A percentile compares a stretch with the other conserved stretches of the same genome.
Conservation (phyloP, 2,329 filamentous ascomycete genomes). For the Stachybotrys elegans region DNA sequence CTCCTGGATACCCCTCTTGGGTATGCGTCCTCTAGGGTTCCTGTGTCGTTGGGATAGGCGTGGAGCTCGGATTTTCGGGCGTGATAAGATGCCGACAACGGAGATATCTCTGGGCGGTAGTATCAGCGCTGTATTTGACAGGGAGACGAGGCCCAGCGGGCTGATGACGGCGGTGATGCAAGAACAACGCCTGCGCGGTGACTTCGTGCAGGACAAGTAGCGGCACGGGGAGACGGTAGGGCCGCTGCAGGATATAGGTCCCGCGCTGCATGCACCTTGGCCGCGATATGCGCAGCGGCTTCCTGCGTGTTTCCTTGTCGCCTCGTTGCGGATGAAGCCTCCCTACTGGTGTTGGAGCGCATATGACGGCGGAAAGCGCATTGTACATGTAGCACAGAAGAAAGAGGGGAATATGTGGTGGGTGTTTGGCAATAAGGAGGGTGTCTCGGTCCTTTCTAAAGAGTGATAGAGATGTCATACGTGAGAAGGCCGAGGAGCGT, state of each 20-base stretch:
- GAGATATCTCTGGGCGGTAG: neutral
- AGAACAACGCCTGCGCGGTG: no score
- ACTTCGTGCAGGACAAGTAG: neutral
- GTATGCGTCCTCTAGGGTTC: no score
- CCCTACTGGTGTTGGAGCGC: neutral
- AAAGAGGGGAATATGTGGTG: neutral
- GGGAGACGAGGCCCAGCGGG: neutral
- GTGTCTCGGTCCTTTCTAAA: neutral
- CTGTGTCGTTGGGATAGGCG: neutral
- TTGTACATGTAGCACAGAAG: neutral
- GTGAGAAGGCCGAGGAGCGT: neutral
- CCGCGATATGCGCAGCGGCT: neutral
- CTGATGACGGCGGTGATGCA: neutral
- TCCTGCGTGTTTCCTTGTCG: no score
- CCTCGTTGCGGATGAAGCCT: neutral
- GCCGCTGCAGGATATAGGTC: neutral
- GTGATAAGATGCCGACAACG: slow-evolving; percentile 1
- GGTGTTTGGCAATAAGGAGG: neutral
- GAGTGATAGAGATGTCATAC: neutral
- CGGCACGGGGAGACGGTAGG: neutral
- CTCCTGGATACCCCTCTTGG: no score
- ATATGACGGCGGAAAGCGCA: neutral
- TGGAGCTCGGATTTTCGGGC: neutral
- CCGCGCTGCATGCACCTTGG: neutral
- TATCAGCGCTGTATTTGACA: neutral